phyloP scores from a whole-genome alignment of 2,329 filamentous ascomycete genomes.

The Cercospora sp. region DNA sequence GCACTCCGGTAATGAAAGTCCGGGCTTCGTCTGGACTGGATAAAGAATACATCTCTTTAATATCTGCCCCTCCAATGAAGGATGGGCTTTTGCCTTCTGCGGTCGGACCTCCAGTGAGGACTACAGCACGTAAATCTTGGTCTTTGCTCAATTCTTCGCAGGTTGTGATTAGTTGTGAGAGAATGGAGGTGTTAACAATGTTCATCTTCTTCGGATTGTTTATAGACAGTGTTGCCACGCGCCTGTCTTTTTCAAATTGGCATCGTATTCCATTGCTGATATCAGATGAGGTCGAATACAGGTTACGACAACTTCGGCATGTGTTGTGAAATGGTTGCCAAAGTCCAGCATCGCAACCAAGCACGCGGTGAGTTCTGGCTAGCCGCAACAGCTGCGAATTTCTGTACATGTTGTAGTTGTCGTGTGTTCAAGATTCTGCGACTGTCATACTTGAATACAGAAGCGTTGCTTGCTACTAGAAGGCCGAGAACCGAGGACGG shows the following conservation, averaged over 20 bases:
- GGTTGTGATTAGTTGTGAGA: constrained; percentile 23
- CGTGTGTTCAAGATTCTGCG: neutral
- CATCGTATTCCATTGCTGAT: neutral
- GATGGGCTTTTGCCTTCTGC: constrained; percentile 29
- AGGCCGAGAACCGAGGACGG: neutral
- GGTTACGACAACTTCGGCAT: neutral
- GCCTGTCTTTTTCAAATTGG: neutral
- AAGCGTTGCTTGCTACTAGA: neutral
- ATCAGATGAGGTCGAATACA: neutral
- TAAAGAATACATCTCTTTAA: constrained; percentile 33
- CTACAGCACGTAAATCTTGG: constrained; percentile 27
- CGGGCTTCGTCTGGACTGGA: constrained; percentile 34
- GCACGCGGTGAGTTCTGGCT: neutral
- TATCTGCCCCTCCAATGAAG: constrained; percentile 37
- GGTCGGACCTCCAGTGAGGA: constrained; percentile 30
- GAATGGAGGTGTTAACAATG: constrained; percentile 28
- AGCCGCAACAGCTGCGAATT: neutral
- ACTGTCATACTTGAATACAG: neutral
- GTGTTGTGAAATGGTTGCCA: neutral
- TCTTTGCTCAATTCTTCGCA: constrained; percentile 22
- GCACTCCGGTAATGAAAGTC: constrained; percentile 41
- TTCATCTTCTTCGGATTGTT: constrained; percentile 35
- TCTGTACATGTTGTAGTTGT: neutral
- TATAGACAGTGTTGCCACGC: constrained; percentile 31
- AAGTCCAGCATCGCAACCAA: neutral